Evolutionary conservation across 2,329 filamentous ascomycete species (phyloP), one percentile per base, ranked within the genome.

Genomic region (Septoria linicola): DNA sequence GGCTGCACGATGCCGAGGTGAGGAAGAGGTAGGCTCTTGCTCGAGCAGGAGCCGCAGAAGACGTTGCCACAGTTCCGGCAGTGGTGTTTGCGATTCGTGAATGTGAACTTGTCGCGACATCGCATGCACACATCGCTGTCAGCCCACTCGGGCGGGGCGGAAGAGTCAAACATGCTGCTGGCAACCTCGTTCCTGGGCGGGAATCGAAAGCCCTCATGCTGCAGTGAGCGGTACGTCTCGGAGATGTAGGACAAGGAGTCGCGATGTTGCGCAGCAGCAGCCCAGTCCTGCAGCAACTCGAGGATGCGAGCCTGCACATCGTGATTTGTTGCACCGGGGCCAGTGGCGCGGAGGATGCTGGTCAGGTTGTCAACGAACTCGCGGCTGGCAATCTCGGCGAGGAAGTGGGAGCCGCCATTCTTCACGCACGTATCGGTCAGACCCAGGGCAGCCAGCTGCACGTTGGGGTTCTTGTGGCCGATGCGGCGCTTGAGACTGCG

Each of bases 61-160:
- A 95, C 93, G 71, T 93, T 96, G 44, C 93, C 93, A 66, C 93
- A 99, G 70, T 99, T 99, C 59, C 93, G 85, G 66, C 93, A 99
- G 70, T 99, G 93, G 68, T 99, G 93, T 69, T 97, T 99, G 65
- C 93, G 85, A 70, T 99, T 99, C 49, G 92, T 99, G 67, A 99
- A 96, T 41, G 89, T 96, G 65, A 99, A 99, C 14, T 89, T 74
- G 10, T 92, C 96, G 61, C 93, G 84, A 70, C 93, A 99, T 67
- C 93, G 87, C 90, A 99, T 96, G 70, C 93, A 99, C 25, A 99
- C 92, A 65, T 99, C 93, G 8, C 92, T 96, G 72, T 99, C 93
- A 43, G 85, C 84, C 93, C 93, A 99, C 72, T 99, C 93, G 0
- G 93, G 93, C 8, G 93, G 93, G 85, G 93, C 93, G 65, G 86